phyloP scores from a whole-genome alignment of 2,329 filamentous ascomycete genomes.

The Penicillium sp. region DNA sequence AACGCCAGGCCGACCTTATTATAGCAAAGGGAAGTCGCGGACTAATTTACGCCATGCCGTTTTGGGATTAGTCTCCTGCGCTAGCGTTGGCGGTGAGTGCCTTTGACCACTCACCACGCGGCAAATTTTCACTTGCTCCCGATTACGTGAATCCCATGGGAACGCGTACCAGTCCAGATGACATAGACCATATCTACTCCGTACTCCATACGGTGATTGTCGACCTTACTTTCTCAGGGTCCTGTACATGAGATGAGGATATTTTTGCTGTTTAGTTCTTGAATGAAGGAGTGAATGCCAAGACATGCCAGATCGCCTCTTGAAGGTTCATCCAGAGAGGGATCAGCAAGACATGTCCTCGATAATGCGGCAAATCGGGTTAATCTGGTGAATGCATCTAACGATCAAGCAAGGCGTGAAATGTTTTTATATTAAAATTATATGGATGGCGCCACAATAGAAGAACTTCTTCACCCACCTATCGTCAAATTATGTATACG shows the following conservation, averaged over 20 bases:
- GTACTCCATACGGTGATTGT: too few species aligned
- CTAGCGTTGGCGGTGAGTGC: slow-evolving; percentile 33
- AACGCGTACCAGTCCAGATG: slow-evolving; percentile 12
- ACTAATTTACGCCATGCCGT: slow-evolving; percentile 15
- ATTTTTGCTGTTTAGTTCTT: neutral
- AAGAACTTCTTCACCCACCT: too few species aligned
- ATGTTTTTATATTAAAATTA: too few species aligned
- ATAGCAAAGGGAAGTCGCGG: neutral
- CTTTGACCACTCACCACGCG: slow-evolving; percentile 26
- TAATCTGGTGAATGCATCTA: neutral
- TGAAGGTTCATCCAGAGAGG: slow-evolving; percentile 7
- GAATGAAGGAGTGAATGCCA: slow-evolving; percentile 24
- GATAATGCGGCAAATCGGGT: neutral
- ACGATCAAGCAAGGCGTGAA: neutral
- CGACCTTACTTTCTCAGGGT: neutral
- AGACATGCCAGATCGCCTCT: slow-evolving; percentile 40
- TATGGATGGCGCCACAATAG: too few species aligned
- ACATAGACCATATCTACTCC: slow-evolving; percentile 4
- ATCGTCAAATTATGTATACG: too few species aligned
- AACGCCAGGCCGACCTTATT: neutral
- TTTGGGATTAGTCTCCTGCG: slow-evolving; percentile 37
- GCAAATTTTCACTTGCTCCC: slow-evolving; percentile 18
- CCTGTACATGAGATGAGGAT: too few species aligned
- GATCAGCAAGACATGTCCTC: slow-evolving; percentile 16
- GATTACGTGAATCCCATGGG: slow-evolving; percentile 20